Conservation (phyloP, 1,284 basidiomycete species). For the Trametes sp. region DNA sequence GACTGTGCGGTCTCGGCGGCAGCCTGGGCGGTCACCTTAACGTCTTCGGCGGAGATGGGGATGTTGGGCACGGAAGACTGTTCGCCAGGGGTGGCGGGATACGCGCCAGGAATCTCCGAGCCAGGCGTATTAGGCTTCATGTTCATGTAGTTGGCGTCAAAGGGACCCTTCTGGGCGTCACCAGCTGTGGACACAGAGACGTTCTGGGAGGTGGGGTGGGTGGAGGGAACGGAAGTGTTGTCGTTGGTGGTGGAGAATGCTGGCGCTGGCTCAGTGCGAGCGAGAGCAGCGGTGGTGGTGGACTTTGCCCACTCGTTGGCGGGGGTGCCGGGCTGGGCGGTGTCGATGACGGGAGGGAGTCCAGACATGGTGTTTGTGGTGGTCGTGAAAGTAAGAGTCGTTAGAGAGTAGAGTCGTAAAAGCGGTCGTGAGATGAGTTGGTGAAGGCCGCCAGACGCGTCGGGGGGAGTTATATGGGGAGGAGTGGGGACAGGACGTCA, state of each 20-base stretch:
- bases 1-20: slow-evolving; percentile 25
- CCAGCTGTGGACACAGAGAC: slow-evolving; percentile 23
- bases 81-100: slow-evolving; percentile 29
- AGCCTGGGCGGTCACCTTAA: slow-evolving; percentile 19
- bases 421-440: not conserved
- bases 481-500: slow-evolving; percentile 8
- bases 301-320: slow-evolving; percentile 40
- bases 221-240: slow-evolving; percentile 18
- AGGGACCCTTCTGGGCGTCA: slow-evolving; percentile 23
- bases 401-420: not conserved
- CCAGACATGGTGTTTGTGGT: slow-evolving; percentile 34
- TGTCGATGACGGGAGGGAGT: slow-evolving; percentile 35
- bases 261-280: slow-evolving; percentile 34
- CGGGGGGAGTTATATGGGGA: not conserved
- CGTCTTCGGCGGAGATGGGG: slow-evolving; percentile 2
- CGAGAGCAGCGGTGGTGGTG: slow-evolving; percentile 40
- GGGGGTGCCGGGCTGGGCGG: slow-evolving; percentile 38
- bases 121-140: slow-evolving; percentile 28
- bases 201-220: slow-evolving; percentile 16
- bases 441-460: not conserved
- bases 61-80: slow-evolving; percentile 10
- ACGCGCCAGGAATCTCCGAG: slow-evolving; percentile 39
- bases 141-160: slow-evolving; percentile 14
- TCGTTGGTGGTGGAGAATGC: slow-evolving; percentile 20
- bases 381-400: slow-evolving; percentile 1